Evolutionary conservation across 1,284 basidiomycete species (phyloP).

Genomic region (Termitomyces sp.): DNA sequence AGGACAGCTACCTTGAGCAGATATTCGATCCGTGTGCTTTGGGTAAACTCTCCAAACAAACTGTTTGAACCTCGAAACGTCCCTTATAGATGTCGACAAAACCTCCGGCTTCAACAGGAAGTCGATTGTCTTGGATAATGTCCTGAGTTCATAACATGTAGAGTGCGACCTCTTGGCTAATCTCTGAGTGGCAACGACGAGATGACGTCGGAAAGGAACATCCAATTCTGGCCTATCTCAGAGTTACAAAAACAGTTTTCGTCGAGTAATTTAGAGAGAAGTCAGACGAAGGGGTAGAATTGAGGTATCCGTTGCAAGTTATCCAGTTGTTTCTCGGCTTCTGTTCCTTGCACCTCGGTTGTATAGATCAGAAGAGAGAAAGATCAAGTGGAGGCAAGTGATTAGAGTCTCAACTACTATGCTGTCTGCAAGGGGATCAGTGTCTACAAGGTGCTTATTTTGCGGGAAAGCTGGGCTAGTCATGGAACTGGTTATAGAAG

Average conservation of each 20-base stretch:
- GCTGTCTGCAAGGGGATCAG: too few relatives aligned
- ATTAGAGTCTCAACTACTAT: too few relatives aligned
- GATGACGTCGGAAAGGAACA: background rate
- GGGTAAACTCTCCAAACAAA: slow-evolving; percentile 10
- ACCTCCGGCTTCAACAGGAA: background rate
- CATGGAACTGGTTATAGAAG: background rate
- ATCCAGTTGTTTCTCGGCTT: background rate
- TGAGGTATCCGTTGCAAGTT: too few relatives aligned
- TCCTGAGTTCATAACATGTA: background rate
- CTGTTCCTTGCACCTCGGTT: background rate
- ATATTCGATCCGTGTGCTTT: slow-evolving; percentile 3
- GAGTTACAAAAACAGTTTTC: background rate
- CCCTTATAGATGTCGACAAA: slow-evolving; percentile 10
- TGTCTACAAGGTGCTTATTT: too few relatives aligned
- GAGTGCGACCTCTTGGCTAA: background rate
- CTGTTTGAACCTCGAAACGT: background rate
- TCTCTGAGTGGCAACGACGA: background rate
- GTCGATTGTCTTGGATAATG: background rate
- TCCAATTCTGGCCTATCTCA: background rate
- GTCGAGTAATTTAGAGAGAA: too few relatives aligned
- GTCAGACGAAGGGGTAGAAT: too few relatives aligned
- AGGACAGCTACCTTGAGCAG: slow-evolving; percentile 1
- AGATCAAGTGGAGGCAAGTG: background rate
- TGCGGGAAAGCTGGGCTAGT: background rate
- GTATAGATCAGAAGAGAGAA: background rate